A percentile compares a stretch with the other conserved stretches of the same genome.
Evolutionary conservation across 768 basidiomycete genomes (phyloP).

Genomic region (Leucosporidium yakuticum): DNA sequence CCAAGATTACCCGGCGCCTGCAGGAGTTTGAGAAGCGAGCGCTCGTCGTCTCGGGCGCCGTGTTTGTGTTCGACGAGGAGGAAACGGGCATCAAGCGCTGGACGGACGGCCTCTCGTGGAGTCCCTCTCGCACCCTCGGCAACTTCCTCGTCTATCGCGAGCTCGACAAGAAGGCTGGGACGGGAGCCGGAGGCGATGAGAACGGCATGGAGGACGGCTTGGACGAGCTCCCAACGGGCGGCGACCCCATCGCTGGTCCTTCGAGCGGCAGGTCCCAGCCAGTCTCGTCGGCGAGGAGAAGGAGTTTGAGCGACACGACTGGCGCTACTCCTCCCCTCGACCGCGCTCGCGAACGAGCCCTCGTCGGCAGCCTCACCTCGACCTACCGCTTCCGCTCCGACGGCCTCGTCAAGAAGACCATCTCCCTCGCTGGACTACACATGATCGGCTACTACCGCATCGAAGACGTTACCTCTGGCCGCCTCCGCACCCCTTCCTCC

Average conservation of each 20-base stretch:
- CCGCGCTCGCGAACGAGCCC: slow-evolving; percentile 55
- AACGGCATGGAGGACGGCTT: slow-evolving; percentile 22
- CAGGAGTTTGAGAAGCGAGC: slow-evolving; percentile 78
- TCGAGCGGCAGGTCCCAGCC: background rate
- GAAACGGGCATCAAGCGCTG: slow-evolving; percentile 89
- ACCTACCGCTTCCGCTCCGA: slow-evolving; percentile 86
- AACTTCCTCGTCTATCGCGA: slow-evolving; percentile 95
- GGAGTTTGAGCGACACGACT: slow-evolving; percentile 6
- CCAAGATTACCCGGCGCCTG: slow-evolving; percentile 81
- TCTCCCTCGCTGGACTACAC: slow-evolving; percentile 81
- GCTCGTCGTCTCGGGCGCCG: slow-evolving; percentile 87
- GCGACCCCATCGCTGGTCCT: background rate
- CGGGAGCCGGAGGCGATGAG: background rate
- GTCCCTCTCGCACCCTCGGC: slow-evolving; percentile 81
- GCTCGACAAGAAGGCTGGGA: slow-evolving; percentile 61
- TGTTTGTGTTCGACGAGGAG: slow-evolving; percentile 96
- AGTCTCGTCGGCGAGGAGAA: background rate
- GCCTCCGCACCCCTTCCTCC: slow-evolving; percentile 78
- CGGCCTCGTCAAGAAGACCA: slow-evolving; percentile 95
- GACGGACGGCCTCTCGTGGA: slow-evolving; percentile 96
- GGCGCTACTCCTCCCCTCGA: slow-evolving; percentile 10
- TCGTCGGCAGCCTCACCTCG: slow-evolving; percentile 87
- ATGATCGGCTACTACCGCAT: slow-evolving; percentile 91
- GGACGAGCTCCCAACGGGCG: slow-evolving; percentile 6
- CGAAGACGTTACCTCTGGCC: slow-evolving; percentile 81